Evolutionary conservation across 225 moss, liverwort and hornwort genomes (phyloP).

Genomic region (Marchantia polymorpha): DNA sequence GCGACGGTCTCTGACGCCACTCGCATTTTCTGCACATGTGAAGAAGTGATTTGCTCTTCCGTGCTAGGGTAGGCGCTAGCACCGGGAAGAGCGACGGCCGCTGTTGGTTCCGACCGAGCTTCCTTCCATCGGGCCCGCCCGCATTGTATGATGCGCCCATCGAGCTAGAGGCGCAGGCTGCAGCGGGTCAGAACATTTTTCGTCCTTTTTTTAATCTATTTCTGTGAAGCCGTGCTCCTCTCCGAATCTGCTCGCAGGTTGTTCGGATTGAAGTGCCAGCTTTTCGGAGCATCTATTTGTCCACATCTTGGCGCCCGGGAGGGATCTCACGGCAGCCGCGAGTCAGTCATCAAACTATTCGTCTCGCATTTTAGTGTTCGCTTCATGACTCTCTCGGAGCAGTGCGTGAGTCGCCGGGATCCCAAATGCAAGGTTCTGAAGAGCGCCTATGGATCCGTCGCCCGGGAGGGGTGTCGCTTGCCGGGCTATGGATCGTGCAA

Average conservation of each 20-base stretch:
- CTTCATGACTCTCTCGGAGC: slow-evolving; percentile 11
- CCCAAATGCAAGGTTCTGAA: not conserved
- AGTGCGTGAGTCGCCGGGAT: slow-evolving; percentile 13
- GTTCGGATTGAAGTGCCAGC: too few species aligned
- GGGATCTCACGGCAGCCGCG: not conserved
- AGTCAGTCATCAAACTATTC: not conserved
- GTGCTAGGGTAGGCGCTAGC: not conserved
- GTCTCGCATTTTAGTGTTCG: not conserved
- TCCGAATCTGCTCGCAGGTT: too few species aligned
- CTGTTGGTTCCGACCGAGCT: not conserved
- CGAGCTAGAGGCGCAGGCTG: not conserved
- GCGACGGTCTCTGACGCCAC: not conserved
- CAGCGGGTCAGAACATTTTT: too few species aligned
- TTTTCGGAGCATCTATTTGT: too few species aligned
- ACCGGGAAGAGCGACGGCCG: not conserved
- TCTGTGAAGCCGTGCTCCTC: too few species aligned
- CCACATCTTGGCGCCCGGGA: not conserved
- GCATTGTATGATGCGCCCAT: not conserved
- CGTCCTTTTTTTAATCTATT: too few species aligned
- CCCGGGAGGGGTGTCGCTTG: not conserved
- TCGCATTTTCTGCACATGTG: not conserved
- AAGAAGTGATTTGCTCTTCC: slow-evolving; percentile 1
- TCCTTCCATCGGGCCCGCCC: not conserved
- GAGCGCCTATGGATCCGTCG: not conserved
- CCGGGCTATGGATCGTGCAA: not conserved